These are phyloP conservation scores for Penicillium sp. DNA, from an alignment of 2,329 filamentous ascomycete genomes.

Conservation along the genomic window DNA sequence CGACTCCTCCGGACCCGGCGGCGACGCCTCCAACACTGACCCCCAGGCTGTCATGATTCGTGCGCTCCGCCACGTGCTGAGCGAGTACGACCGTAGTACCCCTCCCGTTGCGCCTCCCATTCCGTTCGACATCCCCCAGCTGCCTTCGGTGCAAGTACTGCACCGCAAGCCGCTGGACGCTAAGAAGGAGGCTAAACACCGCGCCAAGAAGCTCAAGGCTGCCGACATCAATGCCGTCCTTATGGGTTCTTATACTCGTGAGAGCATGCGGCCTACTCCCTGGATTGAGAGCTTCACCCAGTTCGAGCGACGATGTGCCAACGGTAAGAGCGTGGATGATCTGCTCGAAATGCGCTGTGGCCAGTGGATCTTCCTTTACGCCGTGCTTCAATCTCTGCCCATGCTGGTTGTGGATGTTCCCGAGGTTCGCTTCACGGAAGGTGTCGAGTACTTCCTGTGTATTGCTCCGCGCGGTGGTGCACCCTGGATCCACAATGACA, in stretches of 20 bases:
- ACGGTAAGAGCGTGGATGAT: slow-evolving; percentile 49
- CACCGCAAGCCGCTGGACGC: slow-evolving; percentile 65
- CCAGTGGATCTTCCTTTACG: slow-evolving; percentile 56
- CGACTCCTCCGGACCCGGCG: slow-evolving; percentile 63
- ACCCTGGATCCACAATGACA: slow-evolving; percentile 52
- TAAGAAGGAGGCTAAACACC: slow-evolving; percentile 74
- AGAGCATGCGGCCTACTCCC: slow-evolving; percentile 57
- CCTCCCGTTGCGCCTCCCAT: slow-evolving; percentile 89
- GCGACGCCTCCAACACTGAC: slow-evolving; percentile 44
- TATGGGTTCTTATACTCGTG: slow-evolving; percentile 79
- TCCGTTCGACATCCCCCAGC: slow-evolving; percentile 81
- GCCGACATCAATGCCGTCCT: slow-evolving; percentile 76
- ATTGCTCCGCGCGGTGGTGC: slow-evolving; percentile 51
- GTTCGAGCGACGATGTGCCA: slow-evolving; percentile 48
- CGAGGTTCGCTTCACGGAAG: slow-evolving; percentile 47
- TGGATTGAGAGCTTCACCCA: slow-evolving; percentile 53
- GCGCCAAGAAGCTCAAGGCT: slow-evolving; percentile 71
- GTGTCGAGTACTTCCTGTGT: slow-evolving; percentile 55
- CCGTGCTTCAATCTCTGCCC: slow-evolving; percentile 52
- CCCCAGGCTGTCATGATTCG: slow-evolving; percentile 62
- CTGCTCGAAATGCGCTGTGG: slow-evolving; percentile 51
- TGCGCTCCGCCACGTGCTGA: slow-evolving; percentile 76
- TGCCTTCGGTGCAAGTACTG: slow-evolving; percentile 70
- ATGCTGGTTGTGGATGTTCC: slow-evolving; percentile 54
- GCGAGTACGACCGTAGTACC: slow-evolving; percentile 84